Evolutionary conservation across 2,329 filamentous ascomycete species (phyloP), one percentile per base, ranked within the genome.

Genomic region (Aspergillus latus): DNA sequence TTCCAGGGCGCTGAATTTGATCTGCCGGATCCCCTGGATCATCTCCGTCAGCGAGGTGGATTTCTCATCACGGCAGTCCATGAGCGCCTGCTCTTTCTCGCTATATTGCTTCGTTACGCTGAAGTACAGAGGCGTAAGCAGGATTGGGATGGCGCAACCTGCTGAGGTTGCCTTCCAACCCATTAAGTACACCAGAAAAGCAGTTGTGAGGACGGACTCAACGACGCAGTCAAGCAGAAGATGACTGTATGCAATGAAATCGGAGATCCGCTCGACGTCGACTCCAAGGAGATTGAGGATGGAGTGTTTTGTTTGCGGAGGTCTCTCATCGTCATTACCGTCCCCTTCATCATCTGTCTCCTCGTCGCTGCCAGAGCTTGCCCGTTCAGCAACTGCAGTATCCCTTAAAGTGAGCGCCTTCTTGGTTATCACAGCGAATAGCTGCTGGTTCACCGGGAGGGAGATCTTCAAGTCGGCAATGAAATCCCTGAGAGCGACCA

Each of bases 1-100:
- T 70, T 92, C 89, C 1, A 90, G 74, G 1, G 89, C 89, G 1
- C 88, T 88, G 64, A 92, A 92, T 67, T 93, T 93, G 75, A 93
- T 91, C 72, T 93, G 89, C 1, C 89, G 84, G 61, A 92, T 92
- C 2, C 89, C 89, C 63, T 88, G 83, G 2, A 93, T 74, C 1
- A 87, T 88, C 70, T 93, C 89, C 2, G 88, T 88, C 29, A 92
- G 81, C 8, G 91, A 82, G 0, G 82, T 85, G 70, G 91, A 81
- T 71, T 92, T 92, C 57, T 84, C 80, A 69, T 93, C 89, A 40
- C 89, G 80, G 30, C 86, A 79, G 67, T 88, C 88, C 89, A 92
- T 92, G 39, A 92, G 73, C 45, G 78, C 76, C 57, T 88, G 86
- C 66, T 90, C 86, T 5, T 84, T 82, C 29, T 76, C 76, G 1